Conservation (phyloP, 2,329 filamentous ascomycete genomes). For the Fusarium longipes region DNA sequence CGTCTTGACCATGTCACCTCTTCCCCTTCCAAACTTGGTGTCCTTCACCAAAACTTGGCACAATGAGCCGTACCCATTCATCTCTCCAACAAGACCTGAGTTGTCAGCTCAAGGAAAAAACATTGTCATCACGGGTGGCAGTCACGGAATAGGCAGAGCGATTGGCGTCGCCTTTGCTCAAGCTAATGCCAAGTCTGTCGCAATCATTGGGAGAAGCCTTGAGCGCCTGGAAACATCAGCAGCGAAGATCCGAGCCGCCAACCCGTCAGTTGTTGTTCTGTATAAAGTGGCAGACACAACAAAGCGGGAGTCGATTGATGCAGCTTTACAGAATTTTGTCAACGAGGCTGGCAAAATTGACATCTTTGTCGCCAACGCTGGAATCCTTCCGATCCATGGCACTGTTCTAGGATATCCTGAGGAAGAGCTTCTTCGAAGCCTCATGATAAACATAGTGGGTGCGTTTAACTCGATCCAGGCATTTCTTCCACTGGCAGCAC, state of each 20-base stretch:
- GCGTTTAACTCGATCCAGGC: constrained; percentile 43
- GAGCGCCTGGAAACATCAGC: constrained; percentile 43
- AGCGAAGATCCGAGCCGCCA: background rate
- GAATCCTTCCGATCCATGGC: background rate
- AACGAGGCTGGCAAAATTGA: constrained; percentile 25
- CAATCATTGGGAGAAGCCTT: constrained; percentile 54
- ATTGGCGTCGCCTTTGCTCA: constrained; percentile 67
- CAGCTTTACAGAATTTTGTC: background rate
- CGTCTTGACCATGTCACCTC: background rate
- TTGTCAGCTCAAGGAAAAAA: constrained; percentile 53
- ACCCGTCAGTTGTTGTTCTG: background rate
- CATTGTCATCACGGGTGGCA: constrained; percentile 73
- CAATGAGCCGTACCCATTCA: constrained; percentile 43
- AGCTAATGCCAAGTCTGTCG: constrained; percentile 53
- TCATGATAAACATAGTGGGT: constrained; percentile 44
- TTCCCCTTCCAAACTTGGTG: background rate
- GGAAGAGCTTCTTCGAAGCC: constrained; percentile 6
- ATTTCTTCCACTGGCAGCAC: constrained; percentile 33
- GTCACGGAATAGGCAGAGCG: constrained; percentile 71
- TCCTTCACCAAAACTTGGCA: constrained; percentile 42
- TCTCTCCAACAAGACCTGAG: constrained; percentile 47
- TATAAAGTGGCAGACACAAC: constrained; percentile 1
- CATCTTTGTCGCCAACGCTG: constrained; percentile 31
- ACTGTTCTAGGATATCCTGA: constrained; percentile 5
- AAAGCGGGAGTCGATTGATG: background rate